A percentile compares a stretch with the other conserved stretches of the same genome.
Conservation (phyloP, 495 filamentous ascomycete genomes). For the Aspergillus panamensis region DNA sequence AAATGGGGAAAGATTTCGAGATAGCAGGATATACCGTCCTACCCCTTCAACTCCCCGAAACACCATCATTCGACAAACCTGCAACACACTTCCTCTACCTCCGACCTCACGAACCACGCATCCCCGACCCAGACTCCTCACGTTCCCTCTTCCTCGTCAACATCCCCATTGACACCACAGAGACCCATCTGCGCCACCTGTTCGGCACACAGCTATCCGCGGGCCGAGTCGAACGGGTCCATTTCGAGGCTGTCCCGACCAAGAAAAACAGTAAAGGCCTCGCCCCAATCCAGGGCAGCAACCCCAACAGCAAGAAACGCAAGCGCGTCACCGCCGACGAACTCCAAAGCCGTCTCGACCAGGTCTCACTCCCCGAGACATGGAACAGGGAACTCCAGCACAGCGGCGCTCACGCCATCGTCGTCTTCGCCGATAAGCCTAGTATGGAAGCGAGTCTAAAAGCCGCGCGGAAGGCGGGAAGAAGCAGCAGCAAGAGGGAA, state of each 20-base stretch:
- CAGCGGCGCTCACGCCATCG: slow-evolving; percentile 73
- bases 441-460: slow-evolving; percentile 70
- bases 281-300: slow-evolving; percentile 20
- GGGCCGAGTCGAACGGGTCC: slow-evolving; percentile 69
- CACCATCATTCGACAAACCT: slow-evolving; percentile 54
- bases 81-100: slow-evolving; percentile 83
- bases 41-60: slow-evolving; percentile 56
- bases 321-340: slow-evolving; percentile 57
- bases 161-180: slow-evolving; percentile 79
- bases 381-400: slow-evolving; percentile 72
- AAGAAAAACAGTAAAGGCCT: slow-evolving; percentile 33
- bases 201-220: slow-evolving; percentile 67
- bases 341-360: slow-evolving; percentile 49
- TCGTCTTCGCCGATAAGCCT: slow-evolving; percentile 76
- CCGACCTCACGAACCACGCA: slow-evolving; percentile 71
- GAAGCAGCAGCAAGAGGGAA: slow-evolving; percentile 29
- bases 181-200: slow-evolving; percentile 67
- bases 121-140: slow-evolving; percentile 65
- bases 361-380: slow-evolving; percentile 55
- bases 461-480: slow-evolving; percentile 61
- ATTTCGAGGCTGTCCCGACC: slow-evolving; percentile 59
- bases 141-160: slow-evolving; percentile 86
- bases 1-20: slow-evolving; percentile 42
- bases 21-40: slow-evolving; percentile 49
- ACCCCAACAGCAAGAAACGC: slow-evolving; percentile 56